These are phyloP conservation scores for Trichoderma sp. DNA, from an alignment of 2,329 filamentous ascomycete species.

Conservation along the genomic window DNA sequence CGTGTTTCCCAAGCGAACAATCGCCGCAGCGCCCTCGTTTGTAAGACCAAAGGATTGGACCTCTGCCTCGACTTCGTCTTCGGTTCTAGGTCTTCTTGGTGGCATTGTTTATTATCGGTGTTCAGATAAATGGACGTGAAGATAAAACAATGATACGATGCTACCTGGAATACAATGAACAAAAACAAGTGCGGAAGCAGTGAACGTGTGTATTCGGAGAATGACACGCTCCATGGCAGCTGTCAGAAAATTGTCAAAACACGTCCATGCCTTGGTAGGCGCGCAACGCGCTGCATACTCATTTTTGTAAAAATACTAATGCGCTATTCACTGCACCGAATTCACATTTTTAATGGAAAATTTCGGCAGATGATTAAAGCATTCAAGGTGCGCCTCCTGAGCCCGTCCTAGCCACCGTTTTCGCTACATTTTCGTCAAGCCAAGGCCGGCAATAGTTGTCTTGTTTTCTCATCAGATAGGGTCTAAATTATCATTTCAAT, in stretches of 20 bases:
- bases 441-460: background rate
- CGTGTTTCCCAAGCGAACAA: constrained; percentile 2
- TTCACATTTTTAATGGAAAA: background rate
- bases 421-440: background rate
- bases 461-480: background rate
- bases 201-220: background rate
- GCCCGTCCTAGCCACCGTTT: background rate
- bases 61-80: background rate
- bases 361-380: background rate
- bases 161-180: background rate
- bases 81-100: background rate
- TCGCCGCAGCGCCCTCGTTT: background rate
- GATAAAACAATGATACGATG: background rate
- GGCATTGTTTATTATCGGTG: background rate
- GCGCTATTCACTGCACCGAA: background rate
- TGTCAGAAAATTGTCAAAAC: background rate
- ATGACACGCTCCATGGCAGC: background rate
- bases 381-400: background rate
- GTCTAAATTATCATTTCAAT: background rate
- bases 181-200: background rate
- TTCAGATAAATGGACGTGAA: background rate
- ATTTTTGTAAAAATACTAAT: background rate
- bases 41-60: background rate
- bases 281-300: background rate
- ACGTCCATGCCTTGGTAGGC: background rate